Conservation (phyloP, 768 basidiomycete species). For the Mycena kentingensis region DNA sequence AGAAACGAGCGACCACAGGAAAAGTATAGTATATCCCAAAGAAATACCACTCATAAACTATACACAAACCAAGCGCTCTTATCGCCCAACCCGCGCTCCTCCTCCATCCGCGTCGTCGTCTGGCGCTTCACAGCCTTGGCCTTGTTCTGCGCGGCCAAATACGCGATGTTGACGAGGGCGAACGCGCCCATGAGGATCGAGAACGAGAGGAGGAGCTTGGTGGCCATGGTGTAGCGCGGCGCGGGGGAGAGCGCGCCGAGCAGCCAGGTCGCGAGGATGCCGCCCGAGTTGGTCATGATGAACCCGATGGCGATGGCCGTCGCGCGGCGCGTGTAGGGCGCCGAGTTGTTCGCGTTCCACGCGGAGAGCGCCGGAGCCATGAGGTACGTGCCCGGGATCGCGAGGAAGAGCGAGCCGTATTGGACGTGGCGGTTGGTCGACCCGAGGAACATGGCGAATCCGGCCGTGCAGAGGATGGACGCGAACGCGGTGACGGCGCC, state of each 20-base stretch:
- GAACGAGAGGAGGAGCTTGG: constrained; percentile 42
- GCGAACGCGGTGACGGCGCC: constrained; percentile 49
- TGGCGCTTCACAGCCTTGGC: background rate
- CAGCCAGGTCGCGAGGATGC: constrained; percentile 64
- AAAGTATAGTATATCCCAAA: too few species aligned
- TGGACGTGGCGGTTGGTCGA: constrained; percentile 42
- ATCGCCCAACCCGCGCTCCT: background rate
- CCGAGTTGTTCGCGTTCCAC: constrained; percentile 65
- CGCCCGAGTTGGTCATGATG: constrained; percentile 59
- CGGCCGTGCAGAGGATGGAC: constrained; percentile 45
- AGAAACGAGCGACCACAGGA: too few species aligned
- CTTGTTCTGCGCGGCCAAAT: constrained; percentile 46
- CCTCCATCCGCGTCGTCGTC: background rate
- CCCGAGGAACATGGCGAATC: constrained; percentile 57
- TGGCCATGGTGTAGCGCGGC: constrained; percentile 52
- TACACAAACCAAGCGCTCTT: background rate
- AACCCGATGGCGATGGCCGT: constrained; percentile 60
- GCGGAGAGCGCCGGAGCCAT: constrained; percentile 54
- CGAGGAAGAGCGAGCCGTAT: constrained; percentile 60
- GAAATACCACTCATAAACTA: background rate
- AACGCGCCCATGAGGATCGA: constrained; percentile 43
- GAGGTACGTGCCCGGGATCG: constrained; percentile 54
- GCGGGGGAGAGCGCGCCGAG: constrained; percentile 51
- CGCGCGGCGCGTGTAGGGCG: constrained; percentile 57
- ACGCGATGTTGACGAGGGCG: constrained; percentile 39